Conservation (phyloP, 2,329 filamentous ascomycete genomes). For the Achaetomium macrosporum region DNA sequence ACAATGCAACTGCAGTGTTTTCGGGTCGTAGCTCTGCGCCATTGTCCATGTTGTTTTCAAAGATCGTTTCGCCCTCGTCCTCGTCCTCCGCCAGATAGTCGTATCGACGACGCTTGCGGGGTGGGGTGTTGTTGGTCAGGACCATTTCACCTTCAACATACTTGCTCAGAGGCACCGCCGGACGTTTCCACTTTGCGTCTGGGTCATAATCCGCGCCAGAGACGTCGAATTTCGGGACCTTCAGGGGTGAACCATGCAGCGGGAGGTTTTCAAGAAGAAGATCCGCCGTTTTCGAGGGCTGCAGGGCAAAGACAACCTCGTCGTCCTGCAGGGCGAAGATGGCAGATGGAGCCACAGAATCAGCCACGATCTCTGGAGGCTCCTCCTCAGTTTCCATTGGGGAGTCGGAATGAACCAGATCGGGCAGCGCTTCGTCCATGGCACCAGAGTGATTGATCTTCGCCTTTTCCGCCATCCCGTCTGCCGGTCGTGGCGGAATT, state of each 20-base stretch:
- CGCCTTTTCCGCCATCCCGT: constrained; percentile 26
- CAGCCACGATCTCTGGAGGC: constrained; percentile 27
- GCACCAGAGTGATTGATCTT: constrained; percentile 26
- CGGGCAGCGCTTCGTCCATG: constrained; percentile 53
- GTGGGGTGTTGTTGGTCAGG: constrained; percentile 58
- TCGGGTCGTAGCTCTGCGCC: constrained; percentile 54
- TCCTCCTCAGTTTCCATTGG: constrained; percentile 41
- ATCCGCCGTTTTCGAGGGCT: constrained; percentile 68
- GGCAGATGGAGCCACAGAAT: constrained; percentile 62
- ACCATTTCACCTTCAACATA: constrained; percentile 77
- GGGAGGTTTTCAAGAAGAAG: constrained; percentile 76
- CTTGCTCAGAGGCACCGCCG: constrained; percentile 79
- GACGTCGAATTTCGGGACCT: constrained; percentile 52
- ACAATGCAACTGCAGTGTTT: constrained; percentile 74
- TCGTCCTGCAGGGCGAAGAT: constrained; percentile 79
- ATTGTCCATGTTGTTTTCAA: constrained; percentile 28
- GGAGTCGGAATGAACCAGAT: constrained; percentile 60
- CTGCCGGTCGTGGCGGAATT: constrained; percentile 36
- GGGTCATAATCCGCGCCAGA: constrained; percentile 55
- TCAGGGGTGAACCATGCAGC: constrained; percentile 63
- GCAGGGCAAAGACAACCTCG: constrained; percentile 73
- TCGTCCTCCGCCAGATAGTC: constrained; percentile 69
- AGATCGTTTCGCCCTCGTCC: constrained; percentile 38
- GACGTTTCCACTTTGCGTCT: constrained; percentile 66
- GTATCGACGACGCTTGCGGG: constrained; percentile 74